Conservation (phyloP, 306 rosid genomes). For the Quillaja saponaria region DNA sequence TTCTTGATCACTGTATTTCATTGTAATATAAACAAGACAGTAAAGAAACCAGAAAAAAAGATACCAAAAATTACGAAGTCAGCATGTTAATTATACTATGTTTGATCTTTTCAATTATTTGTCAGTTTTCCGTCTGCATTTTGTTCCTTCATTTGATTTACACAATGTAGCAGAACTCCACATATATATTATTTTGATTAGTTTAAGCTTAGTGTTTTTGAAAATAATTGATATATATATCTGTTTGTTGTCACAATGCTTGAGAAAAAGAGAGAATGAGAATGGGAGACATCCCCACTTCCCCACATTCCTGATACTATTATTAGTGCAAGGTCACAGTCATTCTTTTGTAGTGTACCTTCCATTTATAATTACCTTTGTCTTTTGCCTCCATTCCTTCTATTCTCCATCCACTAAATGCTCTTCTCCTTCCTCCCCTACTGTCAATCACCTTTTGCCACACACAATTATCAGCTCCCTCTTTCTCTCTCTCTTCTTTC, state of each 20-base stretch:
- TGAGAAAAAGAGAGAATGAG: constrained; percentile 46
- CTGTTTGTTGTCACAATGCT: constrained; percentile 36
- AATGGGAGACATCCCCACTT: constrained; percentile 66
- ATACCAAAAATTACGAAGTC: constrained; percentile 21
- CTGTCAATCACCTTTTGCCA: constrained; percentile 50
- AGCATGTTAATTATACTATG: constrained; percentile 21
- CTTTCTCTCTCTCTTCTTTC: constrained; percentile 26
- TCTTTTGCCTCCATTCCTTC: constrained; percentile 88
- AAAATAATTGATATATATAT: constrained; percentile 3
- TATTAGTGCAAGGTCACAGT: constrained; percentile 81
- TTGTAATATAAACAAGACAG: constrained; percentile 22
- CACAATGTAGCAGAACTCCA: neutral
- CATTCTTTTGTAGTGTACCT: constrained; percentile 83
- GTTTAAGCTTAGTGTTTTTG: constrained; percentile 11
- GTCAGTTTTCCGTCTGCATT: neutral
- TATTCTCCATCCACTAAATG: constrained; percentile 91
- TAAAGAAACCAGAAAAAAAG: constrained; percentile 36
- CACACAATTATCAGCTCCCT: constrained; percentile 49
- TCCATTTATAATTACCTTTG: constrained; percentile 88
- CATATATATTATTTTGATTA: too few relatives aligned
- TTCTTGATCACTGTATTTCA: constrained; percentile 32
- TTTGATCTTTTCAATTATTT: constrained; percentile 21
- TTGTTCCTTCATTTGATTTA: neutral
- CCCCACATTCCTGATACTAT: constrained; percentile 63
- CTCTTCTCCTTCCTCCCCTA: constrained; percentile 45